Evolutionary conservation across 2,329 filamentous ascomycete genomes (phyloP).

Genomic region (Gyromitra esculenta): DNA sequence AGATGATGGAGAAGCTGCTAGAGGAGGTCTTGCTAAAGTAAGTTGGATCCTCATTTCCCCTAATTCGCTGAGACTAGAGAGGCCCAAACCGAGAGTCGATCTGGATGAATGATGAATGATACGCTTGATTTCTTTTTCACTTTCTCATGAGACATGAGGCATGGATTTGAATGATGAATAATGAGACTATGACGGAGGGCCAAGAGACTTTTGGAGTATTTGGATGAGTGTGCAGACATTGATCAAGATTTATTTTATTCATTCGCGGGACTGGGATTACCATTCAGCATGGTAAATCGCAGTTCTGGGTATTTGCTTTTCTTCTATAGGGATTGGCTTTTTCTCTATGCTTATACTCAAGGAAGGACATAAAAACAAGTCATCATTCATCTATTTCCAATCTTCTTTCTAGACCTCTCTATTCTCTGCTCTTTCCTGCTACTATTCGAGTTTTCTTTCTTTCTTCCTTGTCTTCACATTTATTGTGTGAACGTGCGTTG

Average conservation of each 20-base stretch:
- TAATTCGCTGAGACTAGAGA: conserved; percentile 28
- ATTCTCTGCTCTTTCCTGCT: conserved; percentile 7
- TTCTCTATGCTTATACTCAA: conserved; percentile 22
- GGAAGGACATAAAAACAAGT: conserved; percentile 42
- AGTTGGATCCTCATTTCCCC: conserved; percentile 53
- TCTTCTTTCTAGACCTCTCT: conserved; percentile 22
- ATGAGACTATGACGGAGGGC: conserved; percentile 9
- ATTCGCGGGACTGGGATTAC: conserved; percentile 1
- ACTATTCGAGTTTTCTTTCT: not conserved
- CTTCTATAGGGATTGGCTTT: conserved; percentile 22
- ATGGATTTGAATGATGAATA: conserved; percentile 8
- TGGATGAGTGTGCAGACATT: conserved; percentile 27
- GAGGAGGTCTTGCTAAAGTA: conserved; percentile 84
- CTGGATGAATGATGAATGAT: conserved; percentile 53
- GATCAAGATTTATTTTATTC: conserved; percentile 24
- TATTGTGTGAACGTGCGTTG: conserved; percentile 27
- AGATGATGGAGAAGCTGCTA: conserved; percentile 72
- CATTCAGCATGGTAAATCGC: conserved; percentile 36
- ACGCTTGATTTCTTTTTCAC: conserved; percentile 25
- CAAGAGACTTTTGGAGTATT: conserved; percentile 5
- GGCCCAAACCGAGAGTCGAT: conserved; percentile 43
- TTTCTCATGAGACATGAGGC: conserved; percentile 19
- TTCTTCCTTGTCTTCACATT: conserved; percentile 10
- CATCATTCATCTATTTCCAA: conserved; percentile 46
- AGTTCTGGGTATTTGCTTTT: conserved; percentile 17